Conservation (phyloP, 805 yeast genomes). For the Monosporozyma siamensis region DNA sequence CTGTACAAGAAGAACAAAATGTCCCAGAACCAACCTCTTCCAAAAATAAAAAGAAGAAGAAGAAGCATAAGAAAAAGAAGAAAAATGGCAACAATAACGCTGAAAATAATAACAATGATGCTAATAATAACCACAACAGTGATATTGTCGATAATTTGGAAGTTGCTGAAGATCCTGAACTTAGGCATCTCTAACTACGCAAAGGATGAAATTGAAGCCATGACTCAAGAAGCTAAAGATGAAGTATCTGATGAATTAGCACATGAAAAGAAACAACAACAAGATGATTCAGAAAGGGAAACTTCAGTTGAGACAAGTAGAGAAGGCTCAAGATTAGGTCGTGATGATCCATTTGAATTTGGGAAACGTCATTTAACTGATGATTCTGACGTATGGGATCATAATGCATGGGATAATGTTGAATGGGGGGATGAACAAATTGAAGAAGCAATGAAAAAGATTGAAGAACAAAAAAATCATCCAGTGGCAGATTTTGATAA, state of each 20-base stretch:
- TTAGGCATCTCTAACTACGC: slow-evolving; percentile 25
- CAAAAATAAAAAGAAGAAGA: slow-evolving; percentile 20
- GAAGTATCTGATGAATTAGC: slow-evolving; percentile 16
- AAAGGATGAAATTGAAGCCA: slow-evolving; percentile 12
- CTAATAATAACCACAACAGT: slow-evolving; percentile 1
- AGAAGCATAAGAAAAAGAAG: slow-evolving; percentile 25
- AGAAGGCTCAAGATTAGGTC: slow-evolving; percentile 48
- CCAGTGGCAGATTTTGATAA: slow-evolving; percentile 91
- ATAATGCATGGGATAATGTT: slow-evolving; percentile 92
- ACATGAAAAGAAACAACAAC: slow-evolving; percentile 14
- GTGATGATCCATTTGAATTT: slow-evolving; percentile 84
- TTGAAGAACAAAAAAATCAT: slow-evolving; percentile 60
- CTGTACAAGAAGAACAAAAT: slow-evolving; percentile 38
- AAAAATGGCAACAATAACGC: slow-evolving; percentile 9
- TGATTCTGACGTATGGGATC: slow-evolving; percentile 77
- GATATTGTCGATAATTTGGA: slow-evolving; percentile 10
- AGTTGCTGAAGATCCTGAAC: slow-evolving; percentile 15
- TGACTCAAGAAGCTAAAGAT: slow-evolving; percentile 20
- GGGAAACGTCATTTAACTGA: slow-evolving; percentile 73
- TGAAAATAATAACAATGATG: neutral
- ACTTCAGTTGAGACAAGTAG: slow-evolving; percentile 6
- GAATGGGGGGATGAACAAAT: slow-evolving; percentile 94
- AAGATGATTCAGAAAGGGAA: neutral
- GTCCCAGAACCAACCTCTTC: slow-evolving; percentile 4
- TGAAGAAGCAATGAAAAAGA: slow-evolving; percentile 61